Evolutionary conservation across 805 yeast species (phyloP).

Genomic region (Sungouiella blattae): DNA sequence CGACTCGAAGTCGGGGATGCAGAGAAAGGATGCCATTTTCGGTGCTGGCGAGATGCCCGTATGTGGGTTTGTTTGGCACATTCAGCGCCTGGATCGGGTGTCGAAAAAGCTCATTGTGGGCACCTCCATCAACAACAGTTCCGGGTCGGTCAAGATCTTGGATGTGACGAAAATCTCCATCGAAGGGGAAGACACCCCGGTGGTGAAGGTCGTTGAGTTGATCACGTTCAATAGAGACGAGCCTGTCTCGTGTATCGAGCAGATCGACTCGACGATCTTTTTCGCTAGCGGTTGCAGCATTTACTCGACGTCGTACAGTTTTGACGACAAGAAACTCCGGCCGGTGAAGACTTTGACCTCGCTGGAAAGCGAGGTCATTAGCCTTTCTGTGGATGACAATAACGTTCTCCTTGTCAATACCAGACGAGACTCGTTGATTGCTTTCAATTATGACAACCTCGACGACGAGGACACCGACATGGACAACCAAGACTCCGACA

Average conservation of each 20-base stretch:
- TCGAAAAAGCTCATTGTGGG: slow-evolving; percentile 39
- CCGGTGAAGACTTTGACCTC: slow-evolving; percentile 22
- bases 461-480: slow-evolving; percentile 2
- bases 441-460: slow-evolving; percentile 19
- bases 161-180: slow-evolving; percentile 23
- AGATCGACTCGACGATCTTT: slow-evolving; percentile 29
- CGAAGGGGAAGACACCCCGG: slow-evolving; percentile 12
- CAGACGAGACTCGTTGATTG: slow-evolving; percentile 31
- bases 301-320: slow-evolving; percentile 31
- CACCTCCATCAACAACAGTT: slow-evolving; percentile 10
- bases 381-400: slow-evolving; percentile 19
- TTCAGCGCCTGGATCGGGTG: slow-evolving; percentile 24
- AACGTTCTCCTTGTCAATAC: slow-evolving; percentile 26
- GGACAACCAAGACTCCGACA: neutral
- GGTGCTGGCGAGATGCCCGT: slow-evolving; percentile 28
- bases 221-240: slow-evolving; percentile 27
- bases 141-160: slow-evolving; percentile 34
- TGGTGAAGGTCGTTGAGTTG: slow-evolving; percentile 26
- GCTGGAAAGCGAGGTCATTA: slow-evolving; percentile 29
- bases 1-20: slow-evolving; percentile 6
- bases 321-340: slow-evolving; percentile 29
- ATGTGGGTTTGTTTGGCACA: slow-evolving; percentile 34
- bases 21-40: slow-evolving; percentile 17
- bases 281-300: slow-evolving; percentile 29
- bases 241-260: slow-evolving; percentile 34